phyloP scores from a whole-genome alignment of 176 grass and related monocot species.

The Melocanna baccifera region DNA sequence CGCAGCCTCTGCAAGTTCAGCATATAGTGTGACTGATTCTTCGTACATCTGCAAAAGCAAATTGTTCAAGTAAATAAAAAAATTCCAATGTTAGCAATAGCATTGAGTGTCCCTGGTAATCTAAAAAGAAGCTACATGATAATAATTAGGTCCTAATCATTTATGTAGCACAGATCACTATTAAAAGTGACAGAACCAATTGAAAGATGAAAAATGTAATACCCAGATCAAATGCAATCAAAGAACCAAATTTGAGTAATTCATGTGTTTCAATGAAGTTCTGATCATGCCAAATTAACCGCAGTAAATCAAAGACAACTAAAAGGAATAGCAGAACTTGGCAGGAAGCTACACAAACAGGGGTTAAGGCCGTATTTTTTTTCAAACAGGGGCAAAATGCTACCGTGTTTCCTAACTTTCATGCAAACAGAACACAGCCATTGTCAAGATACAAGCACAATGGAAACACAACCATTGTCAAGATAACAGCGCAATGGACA shows the following conservation, averaged over 20 bases:
- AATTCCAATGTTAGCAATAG: background rate
- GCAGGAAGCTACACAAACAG: background rate
- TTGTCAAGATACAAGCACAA: background rate
- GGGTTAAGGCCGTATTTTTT: background rate
- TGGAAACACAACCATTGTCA: background rate
- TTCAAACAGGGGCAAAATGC: background rate
- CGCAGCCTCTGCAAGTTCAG: slow-evolving; percentile 89
- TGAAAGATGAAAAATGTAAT: background rate
- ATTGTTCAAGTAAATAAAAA: background rate
- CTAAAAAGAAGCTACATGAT: background rate
- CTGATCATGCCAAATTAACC: background rate
- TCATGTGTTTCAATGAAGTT: background rate
- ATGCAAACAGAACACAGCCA: background rate
- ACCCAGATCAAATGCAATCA: background rate
- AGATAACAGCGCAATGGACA: background rate
- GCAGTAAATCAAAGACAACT: background rate
- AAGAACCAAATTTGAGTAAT: background rate
- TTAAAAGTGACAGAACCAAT: background rate
- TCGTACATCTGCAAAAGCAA: slow-evolving; percentile 74
- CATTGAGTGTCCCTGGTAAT: background rate
- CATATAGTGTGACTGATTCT: slow-evolving; percentile 82
- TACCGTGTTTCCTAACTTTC: background rate
- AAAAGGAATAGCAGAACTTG: background rate
- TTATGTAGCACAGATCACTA: background rate
- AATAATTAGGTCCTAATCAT: background rate